Conservation (phyloP, 2,329 filamentous ascomycete species). For the Nakataea oryzae region DNA sequence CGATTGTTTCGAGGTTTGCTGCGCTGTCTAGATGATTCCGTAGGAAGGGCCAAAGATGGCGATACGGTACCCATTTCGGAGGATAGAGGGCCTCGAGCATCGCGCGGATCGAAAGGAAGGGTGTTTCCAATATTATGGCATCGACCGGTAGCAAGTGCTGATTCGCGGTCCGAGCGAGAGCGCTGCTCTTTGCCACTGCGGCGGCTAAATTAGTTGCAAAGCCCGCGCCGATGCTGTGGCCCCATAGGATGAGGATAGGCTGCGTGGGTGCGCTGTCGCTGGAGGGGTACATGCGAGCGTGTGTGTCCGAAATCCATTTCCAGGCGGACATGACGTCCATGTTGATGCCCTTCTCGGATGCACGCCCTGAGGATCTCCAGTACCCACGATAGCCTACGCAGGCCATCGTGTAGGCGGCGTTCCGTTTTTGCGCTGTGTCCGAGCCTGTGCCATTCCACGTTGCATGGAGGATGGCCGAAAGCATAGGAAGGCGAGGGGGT, state of each 20-base stretch:
- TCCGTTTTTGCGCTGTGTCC: no score
- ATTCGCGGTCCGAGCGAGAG: slow-evolving; percentile 14
- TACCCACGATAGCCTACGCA: slow-evolving; percentile 60
- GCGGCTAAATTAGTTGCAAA: slow-evolving; percentile 55
- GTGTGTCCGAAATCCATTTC: slow-evolving; percentile 43
- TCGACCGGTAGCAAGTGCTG: slow-evolving; percentile 15
- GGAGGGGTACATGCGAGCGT: slow-evolving; percentile 16
- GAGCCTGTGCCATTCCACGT: slow-evolving; percentile 28
- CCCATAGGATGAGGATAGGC: slow-evolving; percentile 54
- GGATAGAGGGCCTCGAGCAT: slow-evolving; percentile 68
- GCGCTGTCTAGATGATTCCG: slow-evolving; percentile 50
- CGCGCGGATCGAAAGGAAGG: slow-evolving; percentile 58
- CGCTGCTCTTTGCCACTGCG: slow-evolving; percentile 22
- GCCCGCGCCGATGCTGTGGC: slow-evolving; percentile 66
- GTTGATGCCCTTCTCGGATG: slow-evolving; percentile 61
- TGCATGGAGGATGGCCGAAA: slow-evolving; percentile 40
- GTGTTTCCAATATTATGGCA: slow-evolving; percentile 62
- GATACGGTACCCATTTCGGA: slow-evolving; percentile 71
- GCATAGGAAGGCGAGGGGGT: slow-evolving; percentile 44
- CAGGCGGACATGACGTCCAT: slow-evolving; percentile 56
- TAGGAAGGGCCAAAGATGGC: slow-evolving; percentile 63
- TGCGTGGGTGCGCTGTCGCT: slow-evolving; percentile 11
- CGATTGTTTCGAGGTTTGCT: slow-evolving; percentile 36
- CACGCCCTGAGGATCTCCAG: slow-evolving; percentile 65
- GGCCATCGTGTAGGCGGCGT: slow-evolving; percentile 32